Base-by-base conservation (phyloP, 2,329 filamentous ascomycete species). In the Bipolaris victoriae region DNA sequence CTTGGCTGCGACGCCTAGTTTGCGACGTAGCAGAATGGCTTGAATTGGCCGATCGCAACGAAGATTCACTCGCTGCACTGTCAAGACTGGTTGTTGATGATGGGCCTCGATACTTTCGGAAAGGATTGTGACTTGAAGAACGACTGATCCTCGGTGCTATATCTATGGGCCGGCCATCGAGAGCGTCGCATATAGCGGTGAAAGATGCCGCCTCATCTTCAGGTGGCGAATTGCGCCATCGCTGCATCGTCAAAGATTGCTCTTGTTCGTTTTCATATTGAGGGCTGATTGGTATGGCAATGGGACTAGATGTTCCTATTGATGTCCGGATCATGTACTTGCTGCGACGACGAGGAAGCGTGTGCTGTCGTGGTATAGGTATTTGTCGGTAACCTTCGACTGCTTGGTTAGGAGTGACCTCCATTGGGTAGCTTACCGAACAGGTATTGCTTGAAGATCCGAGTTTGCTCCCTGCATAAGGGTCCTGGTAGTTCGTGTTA, bases 161-260 rank as follows among this genome's bases (percentile, higher is more conserved):
- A 24, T 45, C 57, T 52, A 43, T 31, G 49, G 60, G 46, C 5
- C 44, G 57, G 24, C 57, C 57, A 24, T 71, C 76, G 43, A 88
- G 77, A 63, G 86, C 86, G 68, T 84, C 80, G 57, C 81, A 82
- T 76, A 89, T 88, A 76, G 84, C 86, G 39, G 81, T 83, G 41
- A 86, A 80, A 6, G 83, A 80, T 53, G 86, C 86, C 64, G 86
- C 83, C 80, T 88, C 86, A 77, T 88, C 80, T 76, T 88, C 86
- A 24, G 86, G 86, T 33, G 86, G 86, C 53, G 85, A 88, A 63
- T 86, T 79, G 66, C 87, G 82, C 86, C 86, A 89, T 79, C 86
- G 79, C 76, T 89, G 86, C 64, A 89, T 77, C 5, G 86, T 60
- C 13, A 68, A 52, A n/a, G 68, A 65, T 15, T 66, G 66, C 5